Evolutionary conservation across 1,284 basidiomycete genomes (phyloP).

Genomic region (Mycosarcoma maydis): DNA sequence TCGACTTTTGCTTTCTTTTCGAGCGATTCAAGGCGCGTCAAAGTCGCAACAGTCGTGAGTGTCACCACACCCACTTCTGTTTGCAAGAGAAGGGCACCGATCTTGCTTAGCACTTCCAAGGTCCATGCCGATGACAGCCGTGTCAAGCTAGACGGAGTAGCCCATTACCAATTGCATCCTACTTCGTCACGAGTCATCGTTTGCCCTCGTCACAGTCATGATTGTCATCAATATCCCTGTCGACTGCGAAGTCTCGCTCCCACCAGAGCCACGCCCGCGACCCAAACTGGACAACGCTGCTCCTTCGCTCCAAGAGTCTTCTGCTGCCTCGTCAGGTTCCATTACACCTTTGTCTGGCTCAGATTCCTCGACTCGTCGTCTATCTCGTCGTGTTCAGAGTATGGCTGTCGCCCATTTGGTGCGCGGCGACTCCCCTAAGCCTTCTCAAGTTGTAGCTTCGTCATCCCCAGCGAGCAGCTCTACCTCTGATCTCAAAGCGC

Average conservation of each 20-base stretch:
- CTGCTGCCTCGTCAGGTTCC: constrained; percentile 15
- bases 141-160: not conserved
- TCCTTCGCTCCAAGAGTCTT: constrained; percentile 4
- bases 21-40: no score
- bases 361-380: constrained; percentile 20
- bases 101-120: no score
- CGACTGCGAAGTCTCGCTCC: constrained; percentile 27
- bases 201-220: constrained; percentile 11
- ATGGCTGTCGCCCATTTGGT: constrained; percentile 35
- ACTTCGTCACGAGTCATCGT: not conserved
- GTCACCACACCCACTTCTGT: no score
- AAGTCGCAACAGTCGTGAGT: no score
- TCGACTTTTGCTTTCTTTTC: no score
- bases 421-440: constrained; percentile 16
- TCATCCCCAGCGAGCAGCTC: constrained; percentile 5
- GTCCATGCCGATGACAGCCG: constrained; percentile 1
- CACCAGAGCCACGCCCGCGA: constrained; percentile 35
- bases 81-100: no score
- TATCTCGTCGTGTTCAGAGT: constrained; percentile 42
- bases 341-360: constrained; percentile 6
- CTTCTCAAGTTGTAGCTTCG: not conserved
- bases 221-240: constrained; percentile 41
- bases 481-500: constrained; percentile 45
- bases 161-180: no score
- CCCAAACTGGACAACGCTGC: constrained; percentile 8